phyloP scores from a whole-genome alignment of 345 rosid genomes.

The Odontarrhena argentea region DNA sequence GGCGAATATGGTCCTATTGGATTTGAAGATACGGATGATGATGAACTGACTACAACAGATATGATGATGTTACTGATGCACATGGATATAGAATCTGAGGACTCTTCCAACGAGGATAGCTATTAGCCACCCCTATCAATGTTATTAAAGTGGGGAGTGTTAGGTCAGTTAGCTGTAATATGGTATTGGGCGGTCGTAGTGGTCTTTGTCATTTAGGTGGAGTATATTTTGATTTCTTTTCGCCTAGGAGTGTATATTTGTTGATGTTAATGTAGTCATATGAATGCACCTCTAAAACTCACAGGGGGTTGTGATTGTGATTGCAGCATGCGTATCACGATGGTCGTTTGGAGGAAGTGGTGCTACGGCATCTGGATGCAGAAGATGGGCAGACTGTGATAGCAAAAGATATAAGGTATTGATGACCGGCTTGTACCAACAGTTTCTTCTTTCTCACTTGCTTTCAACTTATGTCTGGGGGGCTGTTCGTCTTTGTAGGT shows the following conservation, averaged over 20 bases:
- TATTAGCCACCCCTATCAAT: constrained; percentile 22
- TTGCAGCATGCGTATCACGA: constrained; percentile 80
- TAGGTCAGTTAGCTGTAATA: constrained; percentile 26
- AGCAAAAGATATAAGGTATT: constrained; percentile 61
- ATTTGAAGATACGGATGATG: constrained; percentile 48
- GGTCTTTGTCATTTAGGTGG: constrained; percentile 10
- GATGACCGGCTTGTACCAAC: constrained; percentile 14
- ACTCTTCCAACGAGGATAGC: constrained; percentile 55
- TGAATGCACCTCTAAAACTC: constrained; percentile 33
- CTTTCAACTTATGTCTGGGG: constrained; percentile 23
- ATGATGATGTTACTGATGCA: constrained; percentile 55
- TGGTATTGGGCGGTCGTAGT: constrained; percentile 24
- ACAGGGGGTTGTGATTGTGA: constrained; percentile 29
- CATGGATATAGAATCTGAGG: constrained; percentile 50
- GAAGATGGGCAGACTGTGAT: constrained; percentile 79
- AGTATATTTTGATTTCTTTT: constrained; percentile 8
- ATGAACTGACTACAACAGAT: constrained; percentile 51
- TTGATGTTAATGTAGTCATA: constrained; percentile 25
- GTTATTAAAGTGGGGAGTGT: constrained; percentile 34
- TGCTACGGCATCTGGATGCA: constrained; percentile 71
- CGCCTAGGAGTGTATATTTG: constrained; percentile 20
- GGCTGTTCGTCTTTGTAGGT: constrained; percentile 51
- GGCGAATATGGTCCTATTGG: constrained; percentile 53
- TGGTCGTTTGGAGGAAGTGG: constrained; percentile 80
- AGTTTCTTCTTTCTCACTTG: neutral